A percentile compares a stretch with the other conserved stretches of the same genome.
phyloP scores from a whole-genome alignment of 2,329 filamentous ascomycete species.

The Penicillium freii region DNA sequence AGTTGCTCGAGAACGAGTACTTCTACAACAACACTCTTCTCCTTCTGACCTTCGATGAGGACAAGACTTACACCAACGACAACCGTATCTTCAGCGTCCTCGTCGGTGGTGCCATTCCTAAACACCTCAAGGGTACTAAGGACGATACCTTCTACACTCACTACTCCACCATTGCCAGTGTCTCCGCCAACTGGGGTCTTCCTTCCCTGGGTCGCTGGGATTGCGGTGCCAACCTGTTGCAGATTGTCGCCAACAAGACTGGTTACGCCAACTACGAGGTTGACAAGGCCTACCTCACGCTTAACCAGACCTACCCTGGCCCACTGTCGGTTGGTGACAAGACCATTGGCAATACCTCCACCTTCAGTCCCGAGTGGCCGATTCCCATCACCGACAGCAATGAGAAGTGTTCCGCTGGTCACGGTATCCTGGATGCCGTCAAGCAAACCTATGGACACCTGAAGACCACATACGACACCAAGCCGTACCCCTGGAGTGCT shows the following conservation, averaged over 20 bases:
- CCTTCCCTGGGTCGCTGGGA: slow-evolving; percentile 70
- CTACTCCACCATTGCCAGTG: slow-evolving; percentile 68
- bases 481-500: slow-evolving; percentile 25
- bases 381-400: slow-evolving; percentile 28
- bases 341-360: slow-evolving; percentile 13
- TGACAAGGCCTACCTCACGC: slow-evolving; percentile 44
- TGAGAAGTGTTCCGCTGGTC: slow-evolving; percentile 35
- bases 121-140: slow-evolving; percentile 61
- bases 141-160: slow-evolving; percentile 72
- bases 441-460: slow-evolving; percentile 30
- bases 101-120: slow-evolving; percentile 70
- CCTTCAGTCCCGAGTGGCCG: slow-evolving; percentile 31
- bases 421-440: slow-evolving; percentile 35
- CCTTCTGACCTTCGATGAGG: slow-evolving; percentile 83
- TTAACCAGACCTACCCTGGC: slow-evolving; percentile 57
- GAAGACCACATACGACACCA: slow-evolving; percentile 33
- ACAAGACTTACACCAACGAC: slow-evolving; percentile 63
- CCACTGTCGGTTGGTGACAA: slow-evolving; percentile 29
- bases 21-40: slow-evolving; percentile 77
- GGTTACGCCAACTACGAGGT: slow-evolving; percentile 52
- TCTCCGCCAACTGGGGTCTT: slow-evolving; percentile 68
- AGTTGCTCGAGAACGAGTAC: slow-evolving; percentile 65
- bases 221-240: slow-evolving; percentile 68
- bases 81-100: slow-evolving; percentile 71
- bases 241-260: slow-evolving; percentile 59